Evolutionary conservation across 2,329 filamentous ascomycete species (phyloP), one percentile per base, ranked within the genome.

Genomic region (Aureobasidium sp.): DNA sequence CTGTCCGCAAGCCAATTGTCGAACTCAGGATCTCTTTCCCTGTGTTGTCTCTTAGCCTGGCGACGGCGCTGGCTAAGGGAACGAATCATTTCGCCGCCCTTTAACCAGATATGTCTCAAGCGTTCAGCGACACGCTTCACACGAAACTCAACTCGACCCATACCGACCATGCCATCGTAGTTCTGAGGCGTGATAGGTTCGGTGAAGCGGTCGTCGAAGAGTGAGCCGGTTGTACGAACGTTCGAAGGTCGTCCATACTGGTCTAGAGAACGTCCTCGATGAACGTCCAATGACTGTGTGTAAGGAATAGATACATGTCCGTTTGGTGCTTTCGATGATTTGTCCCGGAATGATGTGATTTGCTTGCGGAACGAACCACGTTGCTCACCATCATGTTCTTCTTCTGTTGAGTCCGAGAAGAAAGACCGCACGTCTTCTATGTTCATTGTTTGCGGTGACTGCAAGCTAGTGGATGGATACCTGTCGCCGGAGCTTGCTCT

Each of bases 401-500:
- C 70, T 19, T 70, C 71, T 63, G 71, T 74, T 65, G 76, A 71
- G 64, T 77, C 75, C 9, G 73, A 75, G 68, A 77, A 77, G 70
- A 75, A 76, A 59, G 73, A 75, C 39, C 73, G 71, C 19, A 75
- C 71, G 64, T 77, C 74, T 60, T 75, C 74, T 24, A 78, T 67
- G 61, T 73, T 67, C 61, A 69, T 69, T 35, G 71, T 69, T 17
- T 70, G 67, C 12, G 78, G 78, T 47, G 77, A 75, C 19, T 72
- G 75, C 35, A 79, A 69, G 50, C 74, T 74, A 57, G 76, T 77
- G 11, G 76, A 78, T 29, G 78, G 78, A 66, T 81, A 81, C 29
- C 78, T 76, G 62, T 80, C 78, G 44, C 78, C 78, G 31, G 74
- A 49, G 24, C 44, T 53, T 48, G 62, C 45, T 44, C 37, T 56